Conservation (phyloP, 2,329 filamentous ascomycete species). For the Fusarium neocosmosporiellum region DNA sequence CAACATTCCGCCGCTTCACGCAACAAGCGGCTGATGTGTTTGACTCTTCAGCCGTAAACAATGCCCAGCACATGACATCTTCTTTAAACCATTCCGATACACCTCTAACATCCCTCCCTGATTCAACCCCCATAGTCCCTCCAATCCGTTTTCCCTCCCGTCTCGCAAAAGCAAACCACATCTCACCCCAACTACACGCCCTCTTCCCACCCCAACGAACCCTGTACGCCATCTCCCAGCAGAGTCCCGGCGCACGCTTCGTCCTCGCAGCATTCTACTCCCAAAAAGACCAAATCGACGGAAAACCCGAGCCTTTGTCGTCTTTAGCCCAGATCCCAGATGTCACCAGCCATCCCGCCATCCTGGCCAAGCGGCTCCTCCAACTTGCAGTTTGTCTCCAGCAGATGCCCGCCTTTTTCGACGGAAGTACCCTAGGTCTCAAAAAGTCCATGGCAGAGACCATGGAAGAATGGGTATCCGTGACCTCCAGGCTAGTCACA, state of each 20-base stretch:
- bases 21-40: conserved; percentile 37
- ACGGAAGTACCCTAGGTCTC: conserved; percentile 42
- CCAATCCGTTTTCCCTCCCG: background rate
- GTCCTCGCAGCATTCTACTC: conserved; percentile 44
- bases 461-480: conserved; percentile 46
- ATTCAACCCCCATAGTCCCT: background rate
- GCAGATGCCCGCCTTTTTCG: conserved; percentile 52
- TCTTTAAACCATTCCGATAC: conserved; percentile 10
- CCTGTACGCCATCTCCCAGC: conserved; percentile 38
- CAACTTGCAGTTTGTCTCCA: conserved; percentile 60
- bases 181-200: conserved; percentile 33
- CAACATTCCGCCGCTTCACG: conserved; percentile 33
- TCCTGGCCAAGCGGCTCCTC: conserved; percentile 61
- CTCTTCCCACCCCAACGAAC: conserved; percentile 38
- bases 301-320: conserved; percentile 46
- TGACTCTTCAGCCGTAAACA: conserved; percentile 31
- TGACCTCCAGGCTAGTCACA: conserved; percentile 55
- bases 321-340: conserved; percentile 45
- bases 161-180: conserved; percentile 22
- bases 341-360: conserved; percentile 58
- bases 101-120: background rate
- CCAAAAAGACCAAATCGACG: conserved; percentile 46
- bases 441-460: conserved; percentile 29
- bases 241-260: conserved; percentile 39
- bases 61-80: conserved; percentile 33